These are phyloP conservation scores for Auriscalpium orientale DNA, from an alignment of 768 basidiomycete species.

Conservation along the genomic window DNA sequence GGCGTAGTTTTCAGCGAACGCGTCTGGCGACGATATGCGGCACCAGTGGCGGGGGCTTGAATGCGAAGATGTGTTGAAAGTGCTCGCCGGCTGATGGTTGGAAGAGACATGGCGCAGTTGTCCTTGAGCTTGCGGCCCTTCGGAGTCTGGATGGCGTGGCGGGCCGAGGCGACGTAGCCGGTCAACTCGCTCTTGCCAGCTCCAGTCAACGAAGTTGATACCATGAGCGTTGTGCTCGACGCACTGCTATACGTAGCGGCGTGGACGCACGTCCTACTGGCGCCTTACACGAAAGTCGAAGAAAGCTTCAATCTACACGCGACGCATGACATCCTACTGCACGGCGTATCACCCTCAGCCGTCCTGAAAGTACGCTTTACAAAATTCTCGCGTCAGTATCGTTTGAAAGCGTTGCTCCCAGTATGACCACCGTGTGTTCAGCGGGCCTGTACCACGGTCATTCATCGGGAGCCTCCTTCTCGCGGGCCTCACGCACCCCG, in stretches of 20 bases:
- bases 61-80: no score
- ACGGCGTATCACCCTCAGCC: constrained; percentile 43
- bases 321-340: constrained; percentile 76
- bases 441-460: constrained; percentile 84
- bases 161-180: no score
- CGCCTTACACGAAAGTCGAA: constrained; percentile 95
- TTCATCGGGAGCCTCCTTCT: constrained; percentile 75
- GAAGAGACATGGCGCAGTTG: no score
- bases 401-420: constrained; percentile 23
- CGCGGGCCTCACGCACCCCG: constrained; percentile 46
- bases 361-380: constrained; percentile 36
- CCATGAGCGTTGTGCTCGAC: constrained; percentile 40
- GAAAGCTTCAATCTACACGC: constrained; percentile 96
- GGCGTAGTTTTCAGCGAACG: constrained; percentile 24
- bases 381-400: not conserved
- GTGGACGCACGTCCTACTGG: constrained; percentile 64
- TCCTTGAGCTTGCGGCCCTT: no score
- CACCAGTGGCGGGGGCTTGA: no score
- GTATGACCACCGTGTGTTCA: constrained; percentile 88
- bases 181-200: no score
- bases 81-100: no score
- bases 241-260: constrained; percentile 38
- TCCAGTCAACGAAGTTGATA: not conserved
- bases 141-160: no score
- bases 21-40: not conserved